Evolutionary conservation across 1,139 yeast genomes (phyloP).

Genomic region (Blastobotrys capitulatus): DNA sequence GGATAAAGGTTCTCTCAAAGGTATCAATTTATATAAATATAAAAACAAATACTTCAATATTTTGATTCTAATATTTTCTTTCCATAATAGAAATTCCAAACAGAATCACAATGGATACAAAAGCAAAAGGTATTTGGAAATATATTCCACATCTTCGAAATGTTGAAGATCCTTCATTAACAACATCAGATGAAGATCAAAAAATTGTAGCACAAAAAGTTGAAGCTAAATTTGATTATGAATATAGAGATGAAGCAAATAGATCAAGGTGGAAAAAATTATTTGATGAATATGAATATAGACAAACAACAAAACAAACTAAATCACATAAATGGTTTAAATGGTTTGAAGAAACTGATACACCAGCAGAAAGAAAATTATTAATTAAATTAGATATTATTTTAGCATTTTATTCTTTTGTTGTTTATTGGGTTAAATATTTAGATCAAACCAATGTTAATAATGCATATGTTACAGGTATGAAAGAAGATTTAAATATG

Average conservation of each 20-base stretch:
- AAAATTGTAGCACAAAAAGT: not conserved
- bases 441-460: conserved; percentile 34
- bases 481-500: conserved; percentile 37
- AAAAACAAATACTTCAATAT: no score
- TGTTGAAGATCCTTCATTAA: conserved; percentile 1
- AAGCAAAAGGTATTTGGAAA: not conserved
- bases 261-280: conserved; percentile 57
- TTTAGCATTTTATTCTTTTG: conserved; percentile 29
- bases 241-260: conserved; percentile 42
- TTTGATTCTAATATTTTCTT: no score
- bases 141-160: conserved; percentile 13
- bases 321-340: conserved; percentile 48
- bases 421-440: conserved; percentile 31
- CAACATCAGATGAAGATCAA: not conserved
- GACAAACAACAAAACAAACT: conserved; percentile 33
- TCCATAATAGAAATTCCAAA: no score
- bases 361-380: conserved; percentile 27
- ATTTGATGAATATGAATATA: conserved; percentile 57
- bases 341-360: conserved; percentile 32
- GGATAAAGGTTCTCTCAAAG: no score
- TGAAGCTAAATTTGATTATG: conserved; percentile 3
- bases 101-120: not conserved
- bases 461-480: conserved; percentile 39
- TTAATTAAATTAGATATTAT: conserved; percentile 31
- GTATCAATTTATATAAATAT: no score